phyloP scores from a whole-genome alignment of 306 rosid genomes.

The Pyrus bretschneideri region DNA sequence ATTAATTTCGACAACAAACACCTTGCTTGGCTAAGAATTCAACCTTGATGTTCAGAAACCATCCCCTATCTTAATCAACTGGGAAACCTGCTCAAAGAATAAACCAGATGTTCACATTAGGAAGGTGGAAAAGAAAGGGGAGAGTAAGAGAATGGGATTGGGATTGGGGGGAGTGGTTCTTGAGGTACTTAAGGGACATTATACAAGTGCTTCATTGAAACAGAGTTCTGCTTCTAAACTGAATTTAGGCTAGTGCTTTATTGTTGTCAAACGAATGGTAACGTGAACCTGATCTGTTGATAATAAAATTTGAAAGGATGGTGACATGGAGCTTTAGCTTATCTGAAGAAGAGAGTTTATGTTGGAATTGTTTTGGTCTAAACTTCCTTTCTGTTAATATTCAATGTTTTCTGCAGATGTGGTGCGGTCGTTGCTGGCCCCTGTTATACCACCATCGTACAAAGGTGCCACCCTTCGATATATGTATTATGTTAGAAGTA shows the following conservation, averaged over 20 bases:
- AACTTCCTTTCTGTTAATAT: slow-evolving; percentile 4
- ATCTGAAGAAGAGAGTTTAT: neutral
- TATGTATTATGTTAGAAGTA: slow-evolving; percentile 68
- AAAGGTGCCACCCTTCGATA: slow-evolving; percentile 91
- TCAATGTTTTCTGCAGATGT: slow-evolving; percentile 46
- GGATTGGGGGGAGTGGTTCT: neutral
- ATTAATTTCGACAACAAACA: neutral
- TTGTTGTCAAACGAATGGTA: neutral
- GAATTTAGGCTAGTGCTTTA: neutral
- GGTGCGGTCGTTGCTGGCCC: slow-evolving; percentile 56
- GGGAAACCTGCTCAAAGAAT: neutral
- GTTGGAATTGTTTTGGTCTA: neutral
- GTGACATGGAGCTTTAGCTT: neutral
- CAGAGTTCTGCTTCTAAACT: neutral
- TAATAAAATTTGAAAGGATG: neutral
- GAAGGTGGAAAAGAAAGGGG: neutral
- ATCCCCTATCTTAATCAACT: neutral
- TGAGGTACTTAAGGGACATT: neutral
- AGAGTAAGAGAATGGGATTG: neutral
- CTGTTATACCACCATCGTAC: slow-evolving; percentile 84
- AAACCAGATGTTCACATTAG: neutral
- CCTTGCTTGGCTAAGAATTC: neutral
- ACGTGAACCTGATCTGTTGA: neutral
- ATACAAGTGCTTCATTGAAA: neutral
- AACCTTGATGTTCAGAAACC: neutral